Conservation (phyloP, 306 rosid genomes). For the Trichosanthes cucumerina region DNA sequence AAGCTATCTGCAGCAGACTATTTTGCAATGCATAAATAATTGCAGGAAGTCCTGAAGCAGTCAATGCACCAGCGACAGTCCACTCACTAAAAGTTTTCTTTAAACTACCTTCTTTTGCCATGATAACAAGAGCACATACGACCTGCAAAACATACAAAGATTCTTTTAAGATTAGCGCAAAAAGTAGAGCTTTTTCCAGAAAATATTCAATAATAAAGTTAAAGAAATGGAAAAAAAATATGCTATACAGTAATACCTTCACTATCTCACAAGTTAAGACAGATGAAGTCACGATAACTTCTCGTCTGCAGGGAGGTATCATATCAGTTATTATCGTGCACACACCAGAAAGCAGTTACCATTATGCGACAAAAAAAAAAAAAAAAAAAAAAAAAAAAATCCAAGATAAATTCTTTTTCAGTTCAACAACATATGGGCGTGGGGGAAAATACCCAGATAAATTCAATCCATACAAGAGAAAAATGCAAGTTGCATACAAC, state of each 20-base stretch:
- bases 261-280: slow-evolving; percentile 78
- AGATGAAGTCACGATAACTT: slow-evolving; percentile 90
- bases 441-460: neutral
- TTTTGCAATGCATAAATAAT: slow-evolving; percentile 91
- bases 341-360: neutral
- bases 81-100: slow-evolving; percentile 54
- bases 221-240: slow-evolving; percentile 3
- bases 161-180: neutral
- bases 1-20: slow-evolving; percentile 91
- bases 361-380: neutral
- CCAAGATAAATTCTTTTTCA: neutral
- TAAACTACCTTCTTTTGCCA: slow-evolving; percentile 70
- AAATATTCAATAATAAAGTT: neutral
- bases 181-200: neutral
- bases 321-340: slow-evolving; percentile 13
- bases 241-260: slow-evolving; percentile 43
- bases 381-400: too few relatives aligned
- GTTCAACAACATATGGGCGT: too few relatives aligned
- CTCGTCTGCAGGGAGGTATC: slow-evolving; percentile 39
- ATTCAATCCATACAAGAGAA: neutral
- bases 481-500: neutral
- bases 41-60: slow-evolving; percentile 96
- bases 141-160: slow-evolving; percentile 32
- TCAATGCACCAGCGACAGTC: slow-evolving; percentile 78
- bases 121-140: slow-evolving; percentile 61